phyloP scores from a whole-genome alignment of 805 yeast species.

The Yarrowia hollandica region DNA sequence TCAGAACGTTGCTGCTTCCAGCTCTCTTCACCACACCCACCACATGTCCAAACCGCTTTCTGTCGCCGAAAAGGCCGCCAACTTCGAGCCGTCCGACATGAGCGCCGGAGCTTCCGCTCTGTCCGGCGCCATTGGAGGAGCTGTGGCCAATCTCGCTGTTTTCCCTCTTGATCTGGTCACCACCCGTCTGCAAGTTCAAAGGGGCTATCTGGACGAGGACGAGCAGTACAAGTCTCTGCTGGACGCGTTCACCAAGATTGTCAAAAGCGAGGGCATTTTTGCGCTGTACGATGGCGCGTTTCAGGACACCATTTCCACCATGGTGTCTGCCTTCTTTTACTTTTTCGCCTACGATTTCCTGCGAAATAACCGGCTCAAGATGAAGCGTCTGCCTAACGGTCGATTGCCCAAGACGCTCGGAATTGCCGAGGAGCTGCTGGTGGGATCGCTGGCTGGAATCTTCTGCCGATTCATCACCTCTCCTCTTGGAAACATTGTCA shows the following conservation, averaged over 20 bases:
- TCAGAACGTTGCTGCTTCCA: constrained; percentile 12
- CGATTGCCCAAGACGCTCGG: constrained; percentile 37
- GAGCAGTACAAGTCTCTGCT: constrained; percentile 60
- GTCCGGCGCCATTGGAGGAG: constrained; percentile 42
- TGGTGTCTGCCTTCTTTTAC: constrained; percentile 40
- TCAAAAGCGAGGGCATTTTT: constrained; percentile 64
- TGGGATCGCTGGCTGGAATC: constrained; percentile 41
- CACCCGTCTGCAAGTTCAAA: constrained; percentile 41
- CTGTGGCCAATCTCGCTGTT: constrained; percentile 37
- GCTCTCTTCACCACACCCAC: background rate
- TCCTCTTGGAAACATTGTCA: constrained; percentile 40
- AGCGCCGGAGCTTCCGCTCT: constrained; percentile 39
- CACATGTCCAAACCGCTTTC: constrained; percentile 2
- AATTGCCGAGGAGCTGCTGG: constrained; percentile 38
- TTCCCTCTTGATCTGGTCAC: constrained; percentile 41
- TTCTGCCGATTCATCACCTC: constrained; percentile 40
- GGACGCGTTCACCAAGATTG: constrained; percentile 74
- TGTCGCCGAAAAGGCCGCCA: constrained; percentile 9
- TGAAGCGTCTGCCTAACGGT: constrained; percentile 34
- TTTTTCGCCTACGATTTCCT: constrained; percentile 40
- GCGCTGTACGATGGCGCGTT: constrained; percentile 80
- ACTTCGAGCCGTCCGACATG: constrained; percentile 35
- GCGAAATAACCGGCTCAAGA: constrained; percentile 34
- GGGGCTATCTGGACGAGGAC: constrained; percentile 30
- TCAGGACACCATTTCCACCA: constrained; percentile 44